A percentile compares a stretch with the other conserved stretches of the same genome.
These are phyloP conservation scores for Ustilago esculenta DNA, from an alignment of 1,284 basidiomycete species.

Conservation along the genomic window DNA sequence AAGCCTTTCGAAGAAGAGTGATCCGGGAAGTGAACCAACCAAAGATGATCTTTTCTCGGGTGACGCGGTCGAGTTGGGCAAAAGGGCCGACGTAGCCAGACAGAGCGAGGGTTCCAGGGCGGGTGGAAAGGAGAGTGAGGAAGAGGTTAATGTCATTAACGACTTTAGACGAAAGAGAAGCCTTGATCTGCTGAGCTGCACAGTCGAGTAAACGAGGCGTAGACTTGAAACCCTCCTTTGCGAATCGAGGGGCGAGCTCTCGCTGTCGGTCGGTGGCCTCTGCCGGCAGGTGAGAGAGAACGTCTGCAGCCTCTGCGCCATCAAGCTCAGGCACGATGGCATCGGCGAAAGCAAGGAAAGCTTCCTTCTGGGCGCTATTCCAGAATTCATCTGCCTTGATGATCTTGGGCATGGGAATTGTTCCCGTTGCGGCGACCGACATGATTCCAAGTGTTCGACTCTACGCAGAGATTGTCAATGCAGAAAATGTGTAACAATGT, in stretches of 20 bases:
- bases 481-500: background rate
- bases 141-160: conserved; percentile 52
- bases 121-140: conserved; percentile 55
- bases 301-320: conserved; percentile 50
- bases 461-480: too few relatives aligned
- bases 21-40: conserved; percentile 56
- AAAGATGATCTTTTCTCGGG: conserved; percentile 43
- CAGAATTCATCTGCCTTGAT: conserved; percentile 50
- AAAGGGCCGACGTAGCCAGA: conserved; percentile 61
- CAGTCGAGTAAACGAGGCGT: conserved; percentile 54
- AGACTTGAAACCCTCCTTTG: conserved; percentile 52
- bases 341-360: conserved; percentile 61
- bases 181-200: conserved; percentile 51
- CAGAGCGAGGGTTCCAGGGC: conserved; percentile 58
- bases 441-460: too few relatives aligned
- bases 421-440: conserved; percentile 16
- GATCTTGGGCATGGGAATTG: conserved; percentile 37
- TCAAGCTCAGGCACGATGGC: conserved; percentile 57
- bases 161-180: conserved; percentile 51
- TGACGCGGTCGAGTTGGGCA: conserved; percentile 41
- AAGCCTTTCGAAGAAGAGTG: conserved; percentile 58
- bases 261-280: conserved; percentile 53
- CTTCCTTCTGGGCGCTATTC: conserved; percentile 42
- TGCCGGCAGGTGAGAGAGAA: conserved; percentile 53
- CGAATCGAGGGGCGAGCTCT: conserved; percentile 51